Evolutionary conservation across 495 filamentous ascomycete species (phyloP), one percentile per base, ranked within the genome.

Genomic region (Bombardia bombarda): DNA sequence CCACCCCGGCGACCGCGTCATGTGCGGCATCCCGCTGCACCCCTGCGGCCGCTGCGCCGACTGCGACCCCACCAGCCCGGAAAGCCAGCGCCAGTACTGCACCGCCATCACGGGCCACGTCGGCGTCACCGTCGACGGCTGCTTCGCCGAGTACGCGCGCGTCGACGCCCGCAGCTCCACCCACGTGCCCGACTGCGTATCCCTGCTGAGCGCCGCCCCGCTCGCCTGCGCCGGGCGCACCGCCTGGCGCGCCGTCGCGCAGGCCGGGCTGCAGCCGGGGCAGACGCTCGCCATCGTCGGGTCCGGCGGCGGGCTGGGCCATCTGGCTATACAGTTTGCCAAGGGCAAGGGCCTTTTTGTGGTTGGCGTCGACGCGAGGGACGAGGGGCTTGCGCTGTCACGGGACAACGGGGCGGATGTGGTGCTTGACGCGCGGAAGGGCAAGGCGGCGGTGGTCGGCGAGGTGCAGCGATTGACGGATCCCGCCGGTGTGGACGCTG

Each of bases 161-260:
- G 65, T 67, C 1, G 76, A 80, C 58, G 55, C 62, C 12, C 53
- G 71, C 22, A 58, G 55, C 33, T 55, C 61, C 8, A 68, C 63
- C 7, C 51, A 45, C 7, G 45, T 81, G 38, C 76, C 75, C 19
- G 64, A 74, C 32, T 51, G 51, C 0, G 50, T 82, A 18, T 58
- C 49, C 3, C 72, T 78, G 41, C 40, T 66, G 21, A 63, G 62
- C 5, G 75, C 75, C 25, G 75, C 74, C 13, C 75, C 78, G 16
- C 54, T 80, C 23, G 74, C 72, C 20, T 82, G 75, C 48, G 77
- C 77, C 1, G 77, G 78, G 1, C 47, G 70, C 32, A 80, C 77
- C 12, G 60, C 73, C 8, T 80, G 67, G 57, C 52, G 73, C 14
- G 75, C 61, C 3, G 53, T 79, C n/a, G 30, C 61, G 35, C 60